Evolutionary conservation across 768 basidiomycete genomes (phyloP).

Genomic region (Phlebiopsis gigantea): DNA sequence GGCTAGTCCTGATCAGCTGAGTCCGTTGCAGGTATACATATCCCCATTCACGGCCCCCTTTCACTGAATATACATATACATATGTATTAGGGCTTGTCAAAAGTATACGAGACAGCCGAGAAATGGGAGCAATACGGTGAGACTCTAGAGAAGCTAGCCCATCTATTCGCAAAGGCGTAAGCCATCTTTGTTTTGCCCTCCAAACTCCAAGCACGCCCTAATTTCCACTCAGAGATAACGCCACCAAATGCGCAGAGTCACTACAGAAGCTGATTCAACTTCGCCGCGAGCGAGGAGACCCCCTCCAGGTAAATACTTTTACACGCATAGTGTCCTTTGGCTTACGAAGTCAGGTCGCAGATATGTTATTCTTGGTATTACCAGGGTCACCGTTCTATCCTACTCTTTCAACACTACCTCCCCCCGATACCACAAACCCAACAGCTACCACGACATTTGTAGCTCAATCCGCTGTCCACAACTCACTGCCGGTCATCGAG

Average conservation of each 20-base stretch:
- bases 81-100: conserved; percentile 55
- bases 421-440: conserved; percentile 74
- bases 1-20: conserved; percentile 57
- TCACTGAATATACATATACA: background rate
- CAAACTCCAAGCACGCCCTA: background rate
- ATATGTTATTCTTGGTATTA: conserved; percentile 64
- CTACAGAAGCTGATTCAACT: conserved; percentile 73
- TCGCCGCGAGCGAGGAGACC: conserved; percentile 54
- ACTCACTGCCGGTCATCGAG: conserved; percentile 66
- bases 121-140: conserved; percentile 55
- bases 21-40: conserved; percentile 77
- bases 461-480: conserved; percentile 58
- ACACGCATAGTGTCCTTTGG: too few species aligned
- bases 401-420: conserved; percentile 60
- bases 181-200: conserved; percentile 15
- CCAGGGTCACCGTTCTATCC: conserved; percentile 64
- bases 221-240: conserved; percentile 54
- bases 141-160: conserved; percentile 50
- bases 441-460: conserved; percentile 50
- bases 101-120: conserved; percentile 61
- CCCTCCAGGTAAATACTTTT: conserved; percentile 41
- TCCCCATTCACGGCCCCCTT: background rate
- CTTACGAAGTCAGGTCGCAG: conserved; percentile 46
- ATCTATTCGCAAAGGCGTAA: conserved; percentile 55
- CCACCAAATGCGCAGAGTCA: conserved; percentile 71